Conservation (phyloP, 192 early-diverging fungal species). For the Linnemannia zychae region DNA sequence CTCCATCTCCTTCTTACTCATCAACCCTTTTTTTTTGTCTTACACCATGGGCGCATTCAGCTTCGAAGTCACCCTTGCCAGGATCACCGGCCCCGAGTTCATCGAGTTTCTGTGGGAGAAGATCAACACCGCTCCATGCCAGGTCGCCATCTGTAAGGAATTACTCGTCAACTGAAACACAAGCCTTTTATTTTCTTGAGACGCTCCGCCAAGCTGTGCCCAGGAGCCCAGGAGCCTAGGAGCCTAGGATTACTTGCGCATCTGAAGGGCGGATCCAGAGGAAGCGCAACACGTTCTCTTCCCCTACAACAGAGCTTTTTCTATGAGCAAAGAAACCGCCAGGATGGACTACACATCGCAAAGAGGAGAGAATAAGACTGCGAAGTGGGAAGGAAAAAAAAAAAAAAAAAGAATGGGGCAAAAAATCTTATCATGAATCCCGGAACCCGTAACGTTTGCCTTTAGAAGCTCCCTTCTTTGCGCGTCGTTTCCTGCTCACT, state of each 20-base stretch:
- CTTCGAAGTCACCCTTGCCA: constrained; percentile 24
- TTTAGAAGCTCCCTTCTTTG: background rate
- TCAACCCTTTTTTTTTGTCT: background rate
- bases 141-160: constrained; percentile 49
- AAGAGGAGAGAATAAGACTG: background rate
- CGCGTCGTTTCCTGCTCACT: too few species aligned
- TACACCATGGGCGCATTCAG: constrained; percentile 26
- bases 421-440: constrained; percentile 7
- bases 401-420: constrained; percentile 10
- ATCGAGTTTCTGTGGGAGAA: constrained; percentile 44
- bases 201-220: background rate
- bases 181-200: background rate
- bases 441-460: background rate
- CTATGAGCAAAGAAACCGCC: background rate
- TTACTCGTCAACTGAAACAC: background rate
- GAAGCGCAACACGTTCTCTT: too few species aligned
- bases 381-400: background rate
- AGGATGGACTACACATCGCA: background rate
- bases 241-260: too few species aligned
- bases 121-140: constrained; percentile 46
- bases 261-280: too few species aligned
- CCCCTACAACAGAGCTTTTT: too few species aligned
- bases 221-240: background rate
- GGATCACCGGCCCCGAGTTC: constrained; percentile 43
- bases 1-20: background rate